Evolutionary conservation across 116 monocot species (phyloP).

Genomic region (Cymodocea nodosa): DNA sequence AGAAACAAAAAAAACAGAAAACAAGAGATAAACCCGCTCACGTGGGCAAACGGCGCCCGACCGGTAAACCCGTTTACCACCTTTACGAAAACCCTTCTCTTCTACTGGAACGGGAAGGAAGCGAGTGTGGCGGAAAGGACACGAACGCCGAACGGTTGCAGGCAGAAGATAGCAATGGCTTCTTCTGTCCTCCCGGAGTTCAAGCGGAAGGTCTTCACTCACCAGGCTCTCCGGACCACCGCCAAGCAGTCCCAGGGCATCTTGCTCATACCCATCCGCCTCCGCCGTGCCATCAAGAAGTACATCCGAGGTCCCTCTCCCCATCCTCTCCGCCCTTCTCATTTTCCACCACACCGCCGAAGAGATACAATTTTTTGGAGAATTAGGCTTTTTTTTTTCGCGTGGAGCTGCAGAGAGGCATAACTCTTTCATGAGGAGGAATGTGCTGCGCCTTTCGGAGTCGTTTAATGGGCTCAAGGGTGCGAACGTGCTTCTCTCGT

Average conservation of each 20-base stretch:
- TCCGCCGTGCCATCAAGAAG: constrained; percentile 86
- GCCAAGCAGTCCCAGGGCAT: constrained; percentile 84
- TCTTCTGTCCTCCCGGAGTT: not conserved
- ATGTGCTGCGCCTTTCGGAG: constrained; percentile 61
- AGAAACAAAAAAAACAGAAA: too few relatives aligned
- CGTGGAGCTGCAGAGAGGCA: constrained; percentile 32
- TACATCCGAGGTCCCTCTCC: constrained; percentile 65
- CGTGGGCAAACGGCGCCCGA: too few relatives aligned
- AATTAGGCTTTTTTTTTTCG: constrained; percentile 31
- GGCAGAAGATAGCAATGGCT: not conserved
- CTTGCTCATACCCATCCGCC: constrained; percentile 72
- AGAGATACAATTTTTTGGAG: too few relatives aligned
- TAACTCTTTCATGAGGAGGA: constrained; percentile 59
- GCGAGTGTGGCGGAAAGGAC: too few relatives aligned
- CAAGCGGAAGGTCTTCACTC: constrained; percentile 19
- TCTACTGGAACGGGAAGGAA: too few relatives aligned
- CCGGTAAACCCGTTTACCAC: too few relatives aligned
- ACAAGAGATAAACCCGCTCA: too few relatives aligned
- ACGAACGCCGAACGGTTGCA: too few relatives aligned
- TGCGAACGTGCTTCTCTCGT: constrained; percentile 40
- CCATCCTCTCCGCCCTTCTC: not conserved
- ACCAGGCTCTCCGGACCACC: constrained; percentile 61
- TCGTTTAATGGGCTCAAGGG: constrained; percentile 53
- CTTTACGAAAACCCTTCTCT: too few relatives aligned
- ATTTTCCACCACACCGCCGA: not conserved